Base-by-base conservation (phyloP, 306 rosid genomes). In the Betula pendula region DNA sequence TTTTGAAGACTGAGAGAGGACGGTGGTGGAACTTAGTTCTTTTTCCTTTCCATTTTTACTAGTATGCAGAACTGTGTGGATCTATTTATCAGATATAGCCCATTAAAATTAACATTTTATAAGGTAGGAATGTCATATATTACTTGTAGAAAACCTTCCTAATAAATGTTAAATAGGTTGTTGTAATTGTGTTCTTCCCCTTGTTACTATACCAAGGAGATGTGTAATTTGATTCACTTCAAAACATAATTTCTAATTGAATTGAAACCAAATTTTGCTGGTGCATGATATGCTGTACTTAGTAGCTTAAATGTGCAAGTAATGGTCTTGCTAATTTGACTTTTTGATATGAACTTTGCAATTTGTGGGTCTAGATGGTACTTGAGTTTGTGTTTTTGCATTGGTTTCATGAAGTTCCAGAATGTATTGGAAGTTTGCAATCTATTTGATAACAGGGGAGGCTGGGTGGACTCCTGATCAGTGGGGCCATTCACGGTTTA, bases 391-490 rank as follows among this genome's bases (percentile, higher is more conserved):
- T 45, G 49, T 77, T 49, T 65, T 27, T 8, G 47, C 33, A 48
- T 71, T 74, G 66, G 73, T 76, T 74, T 70, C 33, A 45, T 65
- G 76, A 70, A 38, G 82, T 74, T 68, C 33, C 68, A 42, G 33
- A 63, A 20, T 74, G 68, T 63, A 80, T 70, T 68, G 70, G 55
- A 72, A 78, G 75, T 66, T 75, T 82, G 27, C 76, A 75, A 49
- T 77, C 19, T 66, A 79, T 88, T 78, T 86, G 72, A 81, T 79
- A 22, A 85, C 81, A 95, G 99, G 89, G 82, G 98, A 89, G 83
- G 99, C 97, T 51, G 98, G 97, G 52, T 92, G 98, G 96, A 92
- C 96, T 59, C 90, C 96, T 81, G 99, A 95, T 79, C 99, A 92
- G 82, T 92, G 88, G 89, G 97, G 92, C 69, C 96, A 85, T 85